Conservation (phyloP, 208 protist genomes). For the Angomonas ambiguus region DNA sequence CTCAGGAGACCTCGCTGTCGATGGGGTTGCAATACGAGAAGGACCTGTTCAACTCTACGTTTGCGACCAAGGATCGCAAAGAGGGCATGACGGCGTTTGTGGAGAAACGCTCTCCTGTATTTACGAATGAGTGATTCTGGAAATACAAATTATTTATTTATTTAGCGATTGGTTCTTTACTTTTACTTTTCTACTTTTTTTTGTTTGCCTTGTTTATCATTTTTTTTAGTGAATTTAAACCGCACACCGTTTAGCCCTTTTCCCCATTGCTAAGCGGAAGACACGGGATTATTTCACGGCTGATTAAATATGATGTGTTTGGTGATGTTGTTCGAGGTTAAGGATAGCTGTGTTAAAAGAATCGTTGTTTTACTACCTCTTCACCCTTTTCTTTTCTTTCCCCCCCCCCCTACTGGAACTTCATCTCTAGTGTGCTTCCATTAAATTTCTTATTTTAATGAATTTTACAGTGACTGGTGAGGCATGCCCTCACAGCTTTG, state of each 20-base stretch:
- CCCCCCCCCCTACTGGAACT: constrained; percentile 6
- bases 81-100: constrained; percentile 92
- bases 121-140: constrained; percentile 54
- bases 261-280: constrained; percentile 8
- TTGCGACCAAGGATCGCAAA: constrained; percentile 88
- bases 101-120: constrained; percentile 88
- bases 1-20: constrained; percentile 68
- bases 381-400: background rate
- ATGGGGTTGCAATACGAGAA: constrained; percentile 84
- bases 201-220: constrained; percentile 9
- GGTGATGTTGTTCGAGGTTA: too few relatives aligned
- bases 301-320: too few relatives aligned
- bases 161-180: constrained; percentile 7
- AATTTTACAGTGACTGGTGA: constrained; percentile 44
- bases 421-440: background rate
- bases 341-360: background rate
- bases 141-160: constrained; percentile 1
- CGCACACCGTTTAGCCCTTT: constrained; percentile 6
- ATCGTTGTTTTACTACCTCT: background rate
- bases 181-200: constrained; percentile 5
- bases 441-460: constrained; percentile 15
- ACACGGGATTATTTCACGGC: too few relatives aligned
- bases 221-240: background rate
- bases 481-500: constrained; percentile 77
- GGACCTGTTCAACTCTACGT: constrained; percentile 83